Percentiles rank a stretch among this genome's conserved stretches.
Evolutionary conservation across 2,329 filamentous ascomycete genomes (phyloP).

Genomic region (Penicillium palitans): DNA sequence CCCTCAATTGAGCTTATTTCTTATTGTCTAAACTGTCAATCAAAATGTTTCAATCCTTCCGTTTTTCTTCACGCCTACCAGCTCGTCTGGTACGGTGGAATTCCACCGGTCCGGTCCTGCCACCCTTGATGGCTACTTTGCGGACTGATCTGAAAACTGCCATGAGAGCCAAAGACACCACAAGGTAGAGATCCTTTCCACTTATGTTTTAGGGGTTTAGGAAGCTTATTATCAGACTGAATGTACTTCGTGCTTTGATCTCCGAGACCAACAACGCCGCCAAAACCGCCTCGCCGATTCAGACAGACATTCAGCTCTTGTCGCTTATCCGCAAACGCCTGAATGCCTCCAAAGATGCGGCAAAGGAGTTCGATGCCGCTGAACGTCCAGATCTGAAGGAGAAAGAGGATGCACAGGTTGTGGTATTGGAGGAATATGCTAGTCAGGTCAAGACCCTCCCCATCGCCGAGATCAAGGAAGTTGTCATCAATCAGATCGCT

Average conservation of each 20-base stretch:
- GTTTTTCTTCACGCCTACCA: conserved; percentile 30
- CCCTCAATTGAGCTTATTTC: conserved; percentile 2
- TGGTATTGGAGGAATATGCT: conserved; percentile 49
- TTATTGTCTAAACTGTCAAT: neutral
- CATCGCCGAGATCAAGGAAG: conserved; percentile 41
- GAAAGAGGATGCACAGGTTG: conserved; percentile 47
- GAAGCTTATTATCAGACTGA: conserved; percentile 37
- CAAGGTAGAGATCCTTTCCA: conserved; percentile 35
- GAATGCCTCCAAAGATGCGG: conserved; percentile 40
- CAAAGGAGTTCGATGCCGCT: conserved; percentile 43
- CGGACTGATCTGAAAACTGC: conserved; percentile 50
- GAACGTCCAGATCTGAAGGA: conserved; percentile 47
- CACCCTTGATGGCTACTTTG: conserved; percentile 48
- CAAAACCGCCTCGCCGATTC: conserved; percentile 48
- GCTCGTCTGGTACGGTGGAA: conserved; percentile 41
- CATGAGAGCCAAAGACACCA: conserved; percentile 52
- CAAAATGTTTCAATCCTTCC: conserved; percentile 37
- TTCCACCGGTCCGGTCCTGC: conserved; percentile 40
- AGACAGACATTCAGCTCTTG: conserved; percentile 50
- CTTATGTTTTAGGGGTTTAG: neutral
- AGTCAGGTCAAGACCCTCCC: conserved; percentile 44
- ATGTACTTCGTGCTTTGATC: conserved; percentile 51
- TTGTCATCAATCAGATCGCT: conserved; percentile 39
- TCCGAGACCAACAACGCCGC: conserved; percentile 52
- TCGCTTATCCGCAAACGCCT: conserved; percentile 49